Percentiles rank a stretch among this genome's conserved stretches.
Conservation (phyloP, 2,329 filamentous ascomycete genomes). For the Cadophora sp. region DNA sequence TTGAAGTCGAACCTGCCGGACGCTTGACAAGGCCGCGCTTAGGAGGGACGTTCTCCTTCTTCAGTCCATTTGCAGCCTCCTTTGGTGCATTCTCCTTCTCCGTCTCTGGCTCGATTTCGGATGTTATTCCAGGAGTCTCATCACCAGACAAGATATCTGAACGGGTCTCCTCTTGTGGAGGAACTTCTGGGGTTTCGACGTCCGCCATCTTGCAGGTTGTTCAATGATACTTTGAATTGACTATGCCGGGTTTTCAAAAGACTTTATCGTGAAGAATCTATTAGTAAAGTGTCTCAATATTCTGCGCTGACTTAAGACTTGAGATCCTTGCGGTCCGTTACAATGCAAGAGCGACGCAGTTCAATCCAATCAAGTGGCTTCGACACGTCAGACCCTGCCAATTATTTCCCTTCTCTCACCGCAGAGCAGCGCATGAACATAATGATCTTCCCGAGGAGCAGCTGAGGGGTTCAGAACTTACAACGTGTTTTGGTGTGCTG, state of each 20-base stretch:
- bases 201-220: slow-evolving; percentile 40
- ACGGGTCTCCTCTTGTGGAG: slow-evolving; percentile 34
- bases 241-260: slow-evolving; percentile 5
- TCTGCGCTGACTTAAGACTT: slow-evolving; percentile 18
- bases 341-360: slow-evolving; percentile 26
- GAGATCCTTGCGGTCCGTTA: slow-evolving; percentile 18
- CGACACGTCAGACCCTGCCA: slow-evolving; percentile 38
- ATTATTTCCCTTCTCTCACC: slow-evolving; percentile 20
- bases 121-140: slow-evolving; percentile 36
- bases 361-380: slow-evolving; percentile 26
- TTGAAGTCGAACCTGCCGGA: slow-evolving; percentile 36
- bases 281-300: slow-evolving; percentile 27
- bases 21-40: slow-evolving; percentile 41
- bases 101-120: slow-evolving; percentile 38
- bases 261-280: slow-evolving; percentile 20
- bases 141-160: slow-evolving; percentile 37
- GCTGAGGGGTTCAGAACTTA: slow-evolving; percentile 26
- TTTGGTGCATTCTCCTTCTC: slow-evolving; percentile 38
- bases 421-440: slow-evolving; percentile 21
- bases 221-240: slow-evolving; percentile 7
- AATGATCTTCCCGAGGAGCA: slow-evolving; percentile 21
- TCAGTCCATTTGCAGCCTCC: slow-evolving; percentile 38
- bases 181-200: slow-evolving; percentile 35
- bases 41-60: slow-evolving; percentile 43
- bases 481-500: slow-evolving; percentile 28